A percentile compares a stretch with the other conserved stretches of the same genome.
phyloP scores from a whole-genome alignment of 2,329 filamentous ascomycete genomes.

The Boeremia exigua region DNA sequence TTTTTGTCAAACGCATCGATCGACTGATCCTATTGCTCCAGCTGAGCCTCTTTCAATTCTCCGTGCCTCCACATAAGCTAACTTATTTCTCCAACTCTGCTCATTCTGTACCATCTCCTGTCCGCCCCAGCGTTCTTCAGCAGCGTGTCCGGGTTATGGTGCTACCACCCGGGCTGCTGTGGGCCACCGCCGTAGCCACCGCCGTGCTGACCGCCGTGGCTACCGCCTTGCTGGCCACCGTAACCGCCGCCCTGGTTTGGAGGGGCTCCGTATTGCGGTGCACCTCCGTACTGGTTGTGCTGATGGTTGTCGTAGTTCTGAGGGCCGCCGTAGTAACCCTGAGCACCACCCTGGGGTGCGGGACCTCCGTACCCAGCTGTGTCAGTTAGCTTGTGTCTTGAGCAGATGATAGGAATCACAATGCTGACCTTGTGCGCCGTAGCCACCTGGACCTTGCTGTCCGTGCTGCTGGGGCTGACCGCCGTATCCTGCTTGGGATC shows the following conservation, averaged over 20 bases:
- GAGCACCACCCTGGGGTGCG: slow-evolving; percentile 24
- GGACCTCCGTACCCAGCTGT: slow-evolving; percentile 43
- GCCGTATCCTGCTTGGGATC: slow-evolving; percentile 32
- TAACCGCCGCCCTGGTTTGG: slow-evolving; percentile 16
- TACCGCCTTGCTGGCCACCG: neutral
- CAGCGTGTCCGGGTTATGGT: neutral
- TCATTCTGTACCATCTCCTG: neutral
- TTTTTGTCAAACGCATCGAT: too few species aligned
- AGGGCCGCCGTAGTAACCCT: slow-evolving; percentile 34
- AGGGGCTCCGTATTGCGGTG: slow-evolving; percentile 20
- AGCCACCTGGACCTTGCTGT: slow-evolving; percentile 26
- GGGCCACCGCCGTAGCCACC: slow-evolving; percentile 7
- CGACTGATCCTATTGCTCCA: neutral
- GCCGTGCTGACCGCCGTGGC: slow-evolving; percentile 6
- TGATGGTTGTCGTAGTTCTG: slow-evolving; percentile 42
- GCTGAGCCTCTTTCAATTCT: neutral
- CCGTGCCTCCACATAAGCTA: too few species aligned
- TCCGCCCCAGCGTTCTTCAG: neutral
- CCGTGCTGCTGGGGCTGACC: slow-evolving; percentile 32
- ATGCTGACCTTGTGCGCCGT: slow-evolving; percentile 28
- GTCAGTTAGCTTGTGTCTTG: neutral
- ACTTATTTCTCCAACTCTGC: too few species aligned
- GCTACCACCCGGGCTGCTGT: slow-evolving; percentile 38
- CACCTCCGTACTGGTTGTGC: slow-evolving; percentile 33
- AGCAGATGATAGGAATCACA: neutral